Conservation (phyloP, 345 rosid genomes). For the Nephelium lappaceum region DNA sequence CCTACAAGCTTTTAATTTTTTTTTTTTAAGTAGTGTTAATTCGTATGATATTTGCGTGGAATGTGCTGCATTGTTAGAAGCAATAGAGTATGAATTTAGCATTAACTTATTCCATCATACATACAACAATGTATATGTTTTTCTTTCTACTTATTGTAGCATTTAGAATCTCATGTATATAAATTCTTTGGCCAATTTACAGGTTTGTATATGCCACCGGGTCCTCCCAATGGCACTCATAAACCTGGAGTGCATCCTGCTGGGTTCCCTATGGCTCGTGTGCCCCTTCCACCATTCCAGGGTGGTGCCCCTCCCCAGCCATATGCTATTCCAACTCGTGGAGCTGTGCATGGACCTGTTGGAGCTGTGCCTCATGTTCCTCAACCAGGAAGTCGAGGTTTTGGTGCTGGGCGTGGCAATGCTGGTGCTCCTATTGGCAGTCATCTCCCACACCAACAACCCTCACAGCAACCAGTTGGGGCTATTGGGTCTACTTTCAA, state of each 20-base stretch:
- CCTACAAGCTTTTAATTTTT: too few species aligned
- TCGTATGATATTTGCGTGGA: too few species aligned
- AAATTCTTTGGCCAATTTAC: slow-evolving; percentile 19
- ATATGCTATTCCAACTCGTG: slow-evolving; percentile 93
- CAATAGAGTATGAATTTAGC: too few species aligned
- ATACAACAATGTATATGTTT: too few species aligned
- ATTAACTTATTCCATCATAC: too few species aligned
- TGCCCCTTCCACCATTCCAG: slow-evolving; percentile 77
- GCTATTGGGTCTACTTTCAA: slow-evolving; percentile 79
- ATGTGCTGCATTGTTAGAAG: too few species aligned
- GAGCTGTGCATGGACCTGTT: slow-evolving; percentile 87
- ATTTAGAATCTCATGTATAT: too few species aligned
- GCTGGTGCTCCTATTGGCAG: slow-evolving; percentile 77
- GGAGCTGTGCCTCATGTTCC: slow-evolving; percentile 91
- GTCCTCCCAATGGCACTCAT: slow-evolving; percentile 84
- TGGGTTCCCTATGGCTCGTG: slow-evolving; percentile 85
- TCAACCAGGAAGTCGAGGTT: slow-evolving; percentile 83
- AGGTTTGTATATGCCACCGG: slow-evolving; percentile 82
- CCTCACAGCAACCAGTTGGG: slow-evolving; percentile 74
- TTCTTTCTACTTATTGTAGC: too few species aligned
- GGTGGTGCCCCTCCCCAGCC: slow-evolving; percentile 92
- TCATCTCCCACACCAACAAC: slow-evolving; percentile 86
- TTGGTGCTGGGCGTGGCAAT: slow-evolving; percentile 90
- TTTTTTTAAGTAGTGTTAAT: too few species aligned
- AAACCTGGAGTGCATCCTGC: slow-evolving; percentile 90